Conservation (phyloP, 208 protist species). For the Wallacemonas sp. region DNA sequence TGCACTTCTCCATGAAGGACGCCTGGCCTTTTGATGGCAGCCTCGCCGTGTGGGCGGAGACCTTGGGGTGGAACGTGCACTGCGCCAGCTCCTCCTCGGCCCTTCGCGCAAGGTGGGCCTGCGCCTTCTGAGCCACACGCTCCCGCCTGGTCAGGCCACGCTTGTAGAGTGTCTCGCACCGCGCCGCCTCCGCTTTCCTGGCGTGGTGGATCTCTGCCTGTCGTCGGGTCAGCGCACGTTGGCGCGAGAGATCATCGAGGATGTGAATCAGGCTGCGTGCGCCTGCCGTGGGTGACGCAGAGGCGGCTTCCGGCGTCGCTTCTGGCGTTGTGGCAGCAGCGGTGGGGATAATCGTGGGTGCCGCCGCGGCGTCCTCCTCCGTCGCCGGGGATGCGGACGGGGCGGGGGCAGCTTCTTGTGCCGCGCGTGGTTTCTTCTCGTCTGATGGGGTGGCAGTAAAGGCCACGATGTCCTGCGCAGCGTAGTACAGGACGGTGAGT, state of each 20-base stretch:
- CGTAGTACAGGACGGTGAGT: conserved; percentile 48
- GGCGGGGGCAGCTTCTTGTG: no score
- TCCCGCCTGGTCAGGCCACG: conserved; percentile 8
- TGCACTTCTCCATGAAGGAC: conserved; percentile 60
- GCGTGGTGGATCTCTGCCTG: conserved; percentile 19
- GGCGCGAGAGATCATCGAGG: conserved; percentile 30
- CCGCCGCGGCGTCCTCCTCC: no score
- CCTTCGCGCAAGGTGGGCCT: conserved; percentile 6
- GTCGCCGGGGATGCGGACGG: no score
- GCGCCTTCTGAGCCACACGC: conserved; percentile 1
- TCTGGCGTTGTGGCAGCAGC: neutral
- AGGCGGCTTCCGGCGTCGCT: neutral
- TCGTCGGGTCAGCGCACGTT: conserved; percentile 17
- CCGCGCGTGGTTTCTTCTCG: no score
- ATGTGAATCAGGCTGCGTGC: conserved; percentile 27
- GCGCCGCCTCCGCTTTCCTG: conserved; percentile 23
- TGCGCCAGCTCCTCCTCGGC: conserved; percentile 29
- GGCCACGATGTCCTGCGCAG: conserved; percentile 32
- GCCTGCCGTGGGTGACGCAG: neutral
- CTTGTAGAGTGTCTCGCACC: conserved; percentile 28
- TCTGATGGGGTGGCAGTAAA: no score
- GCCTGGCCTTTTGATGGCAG: conserved; percentile 38
- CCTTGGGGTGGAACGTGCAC: conserved; percentile 56
- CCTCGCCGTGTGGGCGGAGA: conserved; percentile 31
- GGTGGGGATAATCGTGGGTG: no score